phyloP scores from a whole-genome alignment of 2,329 filamentous ascomycete species.

The Fusarium equiseti region DNA sequence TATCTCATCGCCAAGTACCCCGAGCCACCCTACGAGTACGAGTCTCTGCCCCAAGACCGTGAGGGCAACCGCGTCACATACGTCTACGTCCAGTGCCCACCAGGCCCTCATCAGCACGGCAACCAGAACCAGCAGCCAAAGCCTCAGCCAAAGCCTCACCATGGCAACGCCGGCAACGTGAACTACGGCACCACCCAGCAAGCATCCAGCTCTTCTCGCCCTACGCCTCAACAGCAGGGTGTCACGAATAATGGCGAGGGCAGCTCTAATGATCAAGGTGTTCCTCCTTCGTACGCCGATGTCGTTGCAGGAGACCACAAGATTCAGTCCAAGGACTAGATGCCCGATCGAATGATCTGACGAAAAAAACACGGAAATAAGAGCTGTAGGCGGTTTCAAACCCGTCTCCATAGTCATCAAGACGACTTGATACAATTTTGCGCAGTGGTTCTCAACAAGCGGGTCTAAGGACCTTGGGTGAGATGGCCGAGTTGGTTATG shows the following conservation, averaged over 20 bases:
- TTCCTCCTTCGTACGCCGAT: constrained; percentile 89
- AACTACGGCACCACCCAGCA: constrained; percentile 62
- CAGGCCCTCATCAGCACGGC: constrained; percentile 51
- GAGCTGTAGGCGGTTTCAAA: background rate
- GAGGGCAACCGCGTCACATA: constrained; percentile 76
- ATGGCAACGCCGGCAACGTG: constrained; percentile 48
- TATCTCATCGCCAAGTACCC: constrained; percentile 96
- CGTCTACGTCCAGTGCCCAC: constrained; percentile 75
- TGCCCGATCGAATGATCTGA: background rate
- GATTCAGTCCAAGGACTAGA: constrained; percentile 70
- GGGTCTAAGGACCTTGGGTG: constrained; percentile 37
- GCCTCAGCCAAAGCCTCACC: constrained; percentile 49
- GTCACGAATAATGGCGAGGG: constrained; percentile 57
- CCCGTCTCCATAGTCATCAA: background rate
- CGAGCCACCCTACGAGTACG: constrained; percentile 78
- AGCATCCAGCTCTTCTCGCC: constrained; percentile 41
- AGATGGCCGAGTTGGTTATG: constrained; percentile 48
- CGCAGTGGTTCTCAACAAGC: constrained; percentile 19
- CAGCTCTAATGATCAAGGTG: constrained; percentile 56
- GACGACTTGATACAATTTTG: constrained; percentile 27
- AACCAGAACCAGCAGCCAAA: constrained; percentile 40
- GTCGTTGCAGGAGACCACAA: constrained; percentile 92
- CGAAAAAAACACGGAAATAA: background rate
- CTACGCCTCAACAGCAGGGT: constrained; percentile 50
- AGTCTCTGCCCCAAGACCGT: constrained; percentile 69